A percentile compares a stretch with the other conserved stretches of the same genome.
Conservation (phyloP, 371 early-diverging fungal species). For the Mucor plumbeus region DNA sequence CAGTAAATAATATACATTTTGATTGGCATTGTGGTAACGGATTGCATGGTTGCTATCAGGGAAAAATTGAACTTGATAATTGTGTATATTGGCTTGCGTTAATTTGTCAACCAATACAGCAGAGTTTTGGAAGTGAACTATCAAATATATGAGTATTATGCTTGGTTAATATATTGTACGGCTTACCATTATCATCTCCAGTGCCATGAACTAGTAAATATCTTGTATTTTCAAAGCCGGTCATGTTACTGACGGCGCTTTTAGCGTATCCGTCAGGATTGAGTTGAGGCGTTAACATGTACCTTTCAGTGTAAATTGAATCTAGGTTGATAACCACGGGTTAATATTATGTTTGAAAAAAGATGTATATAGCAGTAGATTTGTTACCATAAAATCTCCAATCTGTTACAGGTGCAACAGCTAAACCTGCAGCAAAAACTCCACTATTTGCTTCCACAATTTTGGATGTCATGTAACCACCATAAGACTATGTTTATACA, state of each 20-base stretch:
- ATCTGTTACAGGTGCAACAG: conserved; percentile 96
- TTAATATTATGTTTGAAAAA: not conserved
- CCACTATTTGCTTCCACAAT: conserved; percentile 83
- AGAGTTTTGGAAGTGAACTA: conserved; percentile 78
- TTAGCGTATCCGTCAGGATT: conserved; percentile 80
- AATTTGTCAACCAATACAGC: conserved; percentile 76
- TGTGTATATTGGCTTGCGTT: conserved; percentile 69
- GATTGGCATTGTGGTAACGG: conserved; percentile 66
- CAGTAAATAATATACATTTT: conserved; percentile 60
- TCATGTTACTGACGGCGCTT: conserved; percentile 78
- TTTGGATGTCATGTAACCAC: conserved; percentile 89
- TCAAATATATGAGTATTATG: not conserved
- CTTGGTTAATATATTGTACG: not conserved
- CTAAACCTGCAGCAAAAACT: conserved; percentile 80
- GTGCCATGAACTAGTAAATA: conserved; percentile 91
- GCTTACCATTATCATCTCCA: conserved; percentile 77
- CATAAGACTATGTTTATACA: conserved; percentile 72
- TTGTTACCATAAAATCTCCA: conserved; percentile 76
- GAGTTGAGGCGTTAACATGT: conserved; percentile 83
- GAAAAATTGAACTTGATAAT: conserved; percentile 83
- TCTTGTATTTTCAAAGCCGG: conserved; percentile 73
- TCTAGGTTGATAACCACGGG: conserved; percentile 42
- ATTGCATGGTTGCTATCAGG: conserved; percentile 95
- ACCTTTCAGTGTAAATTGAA: conserved; percentile 94
- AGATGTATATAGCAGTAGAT: not conserved